Base-by-base conservation (phyloP, 306 rosid species). In the Arachis stenosperma region DNA sequence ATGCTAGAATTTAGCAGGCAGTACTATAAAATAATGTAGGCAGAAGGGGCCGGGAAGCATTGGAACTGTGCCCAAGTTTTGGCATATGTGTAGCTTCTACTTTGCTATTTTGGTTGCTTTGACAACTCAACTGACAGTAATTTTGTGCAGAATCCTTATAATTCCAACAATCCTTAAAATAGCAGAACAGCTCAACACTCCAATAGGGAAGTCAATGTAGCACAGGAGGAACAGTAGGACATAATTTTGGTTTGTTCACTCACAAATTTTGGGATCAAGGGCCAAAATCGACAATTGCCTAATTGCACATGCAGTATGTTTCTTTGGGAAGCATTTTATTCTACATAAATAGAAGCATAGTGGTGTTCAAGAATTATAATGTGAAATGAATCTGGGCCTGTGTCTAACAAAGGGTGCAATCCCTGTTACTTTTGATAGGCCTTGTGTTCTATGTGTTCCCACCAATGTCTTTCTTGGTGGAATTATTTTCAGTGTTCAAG, bases 81-180 rank as follows among this genome's bases (percentile, higher is more conserved):
- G 11, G 63, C 53, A 48, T 64, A 43, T 2, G 53, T n/a, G 13
- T 48, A 65, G 54, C 15, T 11, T 40, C 11, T 37, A 8, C n/a
- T 50, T 15, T 29, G 64, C 29, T 39, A 13, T 22, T 42, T 74
- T 14, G 42, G 30, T 66, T 71, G 11, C 52, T 69, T 52, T 61
- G 53, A 43, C 61, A 67, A 42, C 29, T 43, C 5, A n/a, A 12
- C 13, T 40, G 56, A 46, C 12, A 7, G n/a, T 69, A 30, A 10
- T 27, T 69, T 57, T 64, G 12, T 75, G 61, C 84, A 80, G 77
- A 80, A 30, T 30, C 60, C 47, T 48, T 37, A 43, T 58, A 55
- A 63, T 7, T 33, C 71, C 55, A 44, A 68, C 9, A 9, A 22
- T n/a, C 40, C 70, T 12, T 2, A 40, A 48, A 56, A 50, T n/a